Evolutionary conservation across 306 rosid species (phyloP), one percentile per base, ranked within the genome.

Genomic region (Psophocarpus tetragonolobus): DNA sequence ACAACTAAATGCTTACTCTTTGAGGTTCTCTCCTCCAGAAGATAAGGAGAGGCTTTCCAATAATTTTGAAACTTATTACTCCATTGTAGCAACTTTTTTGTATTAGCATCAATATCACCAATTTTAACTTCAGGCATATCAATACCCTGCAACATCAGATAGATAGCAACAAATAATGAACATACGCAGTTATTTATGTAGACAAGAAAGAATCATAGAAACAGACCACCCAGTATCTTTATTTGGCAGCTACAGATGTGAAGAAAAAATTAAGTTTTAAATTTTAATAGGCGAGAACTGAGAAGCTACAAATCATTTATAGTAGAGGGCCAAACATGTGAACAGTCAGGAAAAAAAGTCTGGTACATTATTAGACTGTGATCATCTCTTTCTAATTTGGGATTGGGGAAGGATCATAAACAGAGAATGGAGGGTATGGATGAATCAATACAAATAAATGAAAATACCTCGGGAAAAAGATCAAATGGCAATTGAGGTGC

Each of bases 11-110:
- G 38, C 81, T 58, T 41, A 87, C 90, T 85, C 51, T 84, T 85
- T 18, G 61, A 80, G 53, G 27, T 58, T 6, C 2, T 62, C 14
- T 86, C 87, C 84, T 90, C 89, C 26, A 87, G 56, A 65, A 68
- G 38, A 80, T 90, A 87, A 68, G 94, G 81, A 75, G 94, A 83
- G 18, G 81, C 85, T 70, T 87, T 83, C 85, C 80, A 87, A 80
- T 71, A 90, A 36, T 47, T 64, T 20, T 82, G 75, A 76, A 82
- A 27, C 65, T 15, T 76, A 41, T 3, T 3, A 24, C 50, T 68
- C 81, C 80, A 60, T 8, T 5, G 57, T 7, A 80, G 68, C 60
- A 86, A 70, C 21, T 5, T 51, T 69, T 69, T 85, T 45, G 32
- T 27, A 54, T 39, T 44, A 26, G 9, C 54, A 41, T 68, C 82